phyloP scores from a whole-genome alignment of 2,329 filamentous ascomycete species.

The Blastomyces parvus region DNA sequence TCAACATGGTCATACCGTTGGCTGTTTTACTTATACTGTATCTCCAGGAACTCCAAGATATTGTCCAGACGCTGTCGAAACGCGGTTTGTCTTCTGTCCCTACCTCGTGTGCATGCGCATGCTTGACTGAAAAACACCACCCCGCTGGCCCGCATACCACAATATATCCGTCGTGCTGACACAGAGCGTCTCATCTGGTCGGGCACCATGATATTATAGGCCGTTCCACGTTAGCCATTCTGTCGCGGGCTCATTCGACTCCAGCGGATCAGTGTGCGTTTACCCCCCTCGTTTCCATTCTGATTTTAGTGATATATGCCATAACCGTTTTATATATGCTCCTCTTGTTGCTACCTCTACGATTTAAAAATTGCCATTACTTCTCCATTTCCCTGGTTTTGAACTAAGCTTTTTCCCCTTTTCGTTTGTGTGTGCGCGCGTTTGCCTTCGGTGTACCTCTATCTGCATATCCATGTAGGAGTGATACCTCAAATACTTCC shows the following conservation, averaged over 20 bases:
- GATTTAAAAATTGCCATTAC: neutral
- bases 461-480: neutral
- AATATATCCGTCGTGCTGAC: neutral
- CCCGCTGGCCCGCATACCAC: neutral
- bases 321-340: neutral
- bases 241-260: slow-evolving; percentile 85
- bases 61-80: slow-evolving; percentile 73
- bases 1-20: neutral
- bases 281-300: neutral
- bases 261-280: slow-evolving; percentile 53
- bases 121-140: neutral
- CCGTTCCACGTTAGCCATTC: slow-evolving; percentile 66
- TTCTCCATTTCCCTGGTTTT: no score
- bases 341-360: neutral
- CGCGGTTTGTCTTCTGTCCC: slow-evolving; percentile 42
- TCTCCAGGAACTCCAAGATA: slow-evolving; percentile 59
- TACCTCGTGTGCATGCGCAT: no score
- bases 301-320: neutral
- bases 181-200: neutral
- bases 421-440: neutral
- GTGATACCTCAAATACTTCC: neutral
- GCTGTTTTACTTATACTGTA: neutral
- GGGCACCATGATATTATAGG: slow-evolving; percentile 40
- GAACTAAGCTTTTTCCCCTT: neutral
- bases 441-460: neutral